These are phyloP conservation scores for Arthrobotrys entomopaga DNA, from an alignment of 2,329 filamentous ascomycete species.

Conservation along the genomic window DNA sequence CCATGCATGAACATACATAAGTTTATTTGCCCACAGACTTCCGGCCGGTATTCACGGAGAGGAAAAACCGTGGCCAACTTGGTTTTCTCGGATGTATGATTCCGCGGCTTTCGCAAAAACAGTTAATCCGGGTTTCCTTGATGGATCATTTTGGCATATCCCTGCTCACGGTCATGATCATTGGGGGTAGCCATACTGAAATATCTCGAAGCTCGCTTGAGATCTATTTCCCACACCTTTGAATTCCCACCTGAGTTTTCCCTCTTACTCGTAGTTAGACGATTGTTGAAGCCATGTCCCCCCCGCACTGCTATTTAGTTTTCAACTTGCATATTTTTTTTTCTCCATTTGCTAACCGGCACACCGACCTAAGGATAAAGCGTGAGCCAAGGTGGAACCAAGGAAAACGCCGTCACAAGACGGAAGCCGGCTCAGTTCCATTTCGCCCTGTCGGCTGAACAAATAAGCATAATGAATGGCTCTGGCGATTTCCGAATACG, in stretches of 20 bases:
- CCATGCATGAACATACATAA: constrained; percentile 10
- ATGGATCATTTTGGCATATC: constrained; percentile 10
- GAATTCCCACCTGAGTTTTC: not conserved
- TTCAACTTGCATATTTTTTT: constrained; percentile 37
- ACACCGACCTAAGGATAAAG: constrained; percentile 20
- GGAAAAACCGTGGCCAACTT: constrained; percentile 43
- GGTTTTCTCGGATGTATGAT: constrained; percentile 49
- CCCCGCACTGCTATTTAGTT: constrained; percentile 42
- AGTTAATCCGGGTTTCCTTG: constrained; percentile 43
- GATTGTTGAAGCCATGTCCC: constrained; percentile 20
- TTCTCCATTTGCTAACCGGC: constrained; percentile 35
- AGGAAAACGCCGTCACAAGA: constrained; percentile 29
- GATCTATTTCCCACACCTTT: constrained; percentile 51
- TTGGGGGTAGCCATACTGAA: not conserved
- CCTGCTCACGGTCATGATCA: constrained; percentile 15
- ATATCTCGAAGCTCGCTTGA: constrained; percentile 18
- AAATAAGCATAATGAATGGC: no score
- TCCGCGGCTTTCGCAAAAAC: constrained; percentile 54
- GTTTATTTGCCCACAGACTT: constrained; percentile 23
- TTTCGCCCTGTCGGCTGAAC: not conserved
- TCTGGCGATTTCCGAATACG: no score
- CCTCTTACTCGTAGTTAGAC: constrained; percentile 17
- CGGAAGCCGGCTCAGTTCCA: constrained; percentile 37
- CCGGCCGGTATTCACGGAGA: constrained; percentile 25
- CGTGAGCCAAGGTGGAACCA: constrained; percentile 10